Conservation (phyloP, 176 grass and related monocot genomes). For the Chloris gayana region DNA sequence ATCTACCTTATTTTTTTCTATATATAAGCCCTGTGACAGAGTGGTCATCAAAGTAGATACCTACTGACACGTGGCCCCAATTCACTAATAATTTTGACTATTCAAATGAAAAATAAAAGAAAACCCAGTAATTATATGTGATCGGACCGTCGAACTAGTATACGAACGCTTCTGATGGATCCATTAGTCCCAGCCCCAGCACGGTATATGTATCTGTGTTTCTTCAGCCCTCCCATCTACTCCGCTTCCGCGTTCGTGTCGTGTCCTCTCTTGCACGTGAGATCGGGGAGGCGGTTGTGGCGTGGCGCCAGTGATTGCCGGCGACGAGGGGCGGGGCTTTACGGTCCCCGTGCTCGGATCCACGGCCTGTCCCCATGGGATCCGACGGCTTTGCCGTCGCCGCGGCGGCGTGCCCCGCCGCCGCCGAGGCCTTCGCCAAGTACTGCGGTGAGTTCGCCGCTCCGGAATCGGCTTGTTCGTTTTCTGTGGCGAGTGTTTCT, state of each 20-base stretch:
- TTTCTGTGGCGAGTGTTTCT: neutral
- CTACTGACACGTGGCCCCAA: neutral
- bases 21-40: too few species aligned
- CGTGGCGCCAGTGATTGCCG: neutral
- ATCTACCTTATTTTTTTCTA: too few species aligned
- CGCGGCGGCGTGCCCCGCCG: constrained; percentile 48
- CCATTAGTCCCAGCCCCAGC: neutral
- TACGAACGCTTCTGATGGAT: constrained; percentile 14
- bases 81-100: too few species aligned
- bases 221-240: neutral
- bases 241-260: neutral
- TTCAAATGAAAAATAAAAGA: too few species aligned
- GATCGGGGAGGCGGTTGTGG: constrained; percentile 34
- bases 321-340: constrained; percentile 35
- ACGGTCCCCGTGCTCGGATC: constrained; percentile 41
- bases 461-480: neutral
- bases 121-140: neutral
- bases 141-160: neutral
- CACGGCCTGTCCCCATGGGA: constrained; percentile 38
- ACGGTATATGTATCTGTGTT: neutral
- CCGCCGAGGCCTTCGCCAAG: constrained; percentile 65
- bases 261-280: constrained; percentile 25
- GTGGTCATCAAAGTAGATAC: too few species aligned
- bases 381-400: constrained; percentile 38
- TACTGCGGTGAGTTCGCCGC: constrained; percentile 74